phyloP scores from a whole-genome alignment of 2,329 filamentous ascomycete species.

The Arthrobotrys megalospora region DNA sequence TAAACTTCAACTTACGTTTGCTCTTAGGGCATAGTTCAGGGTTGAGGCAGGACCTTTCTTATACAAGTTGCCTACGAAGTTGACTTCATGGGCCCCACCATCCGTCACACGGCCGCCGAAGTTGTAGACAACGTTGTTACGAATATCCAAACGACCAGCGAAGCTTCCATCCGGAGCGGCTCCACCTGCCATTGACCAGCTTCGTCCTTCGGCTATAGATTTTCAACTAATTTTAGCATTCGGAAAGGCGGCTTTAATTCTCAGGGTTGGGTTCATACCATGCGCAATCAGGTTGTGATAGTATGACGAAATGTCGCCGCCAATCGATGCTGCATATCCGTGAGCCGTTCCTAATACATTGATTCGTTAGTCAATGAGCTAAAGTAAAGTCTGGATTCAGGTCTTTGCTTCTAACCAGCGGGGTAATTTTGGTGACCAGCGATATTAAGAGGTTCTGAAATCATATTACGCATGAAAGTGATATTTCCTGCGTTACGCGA shows the following conservation, averaged over 20 bases:
- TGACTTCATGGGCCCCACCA: constrained; percentile 66
- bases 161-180: constrained; percentile 65
- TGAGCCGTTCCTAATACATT: constrained; percentile 63
- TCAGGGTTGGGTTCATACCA: constrained; percentile 37
- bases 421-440: constrained; percentile 68
- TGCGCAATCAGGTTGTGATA: constrained; percentile 67
- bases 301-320: constrained; percentile 66
- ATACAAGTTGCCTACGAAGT: constrained; percentile 67
- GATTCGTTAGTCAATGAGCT: not conserved
- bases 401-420: constrained; percentile 32
- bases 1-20: constrained; percentile 49
- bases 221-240: not conserved
- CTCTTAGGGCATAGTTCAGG: constrained; percentile 64
- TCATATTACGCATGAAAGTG: constrained; percentile 67
- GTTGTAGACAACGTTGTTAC: constrained; percentile 67
- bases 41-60: constrained; percentile 66
- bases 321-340: constrained; percentile 65
- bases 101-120: constrained; percentile 66
- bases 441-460: constrained; percentile 67
- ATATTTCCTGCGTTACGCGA: constrained; percentile 66
- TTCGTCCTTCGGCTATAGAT: constrained; percentile 65
- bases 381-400: not conserved
- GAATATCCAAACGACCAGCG: constrained; percentile 66
- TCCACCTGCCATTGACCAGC: constrained; percentile 67
- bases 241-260: too few relatives aligned